phyloP scores from a whole-genome alignment of 495 filamentous ascomycete species.

The Rostrohypoxylon terebratum region DNA sequence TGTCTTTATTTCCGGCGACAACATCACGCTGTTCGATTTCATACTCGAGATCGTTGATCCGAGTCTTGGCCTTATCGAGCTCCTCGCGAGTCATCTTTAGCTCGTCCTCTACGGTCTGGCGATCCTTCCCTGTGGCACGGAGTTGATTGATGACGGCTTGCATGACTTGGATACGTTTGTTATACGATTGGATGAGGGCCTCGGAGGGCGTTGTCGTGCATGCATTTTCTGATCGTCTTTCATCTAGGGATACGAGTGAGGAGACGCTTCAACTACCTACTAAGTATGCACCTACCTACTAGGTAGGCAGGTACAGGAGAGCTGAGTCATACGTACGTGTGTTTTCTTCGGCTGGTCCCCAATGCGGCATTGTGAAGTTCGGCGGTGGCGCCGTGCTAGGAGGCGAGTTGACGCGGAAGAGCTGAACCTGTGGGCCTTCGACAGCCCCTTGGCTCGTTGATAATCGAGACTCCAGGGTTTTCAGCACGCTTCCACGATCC shows the following conservation, averaged over 20 bases:
- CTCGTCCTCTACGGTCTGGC: background rate
- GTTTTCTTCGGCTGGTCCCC: background rate
- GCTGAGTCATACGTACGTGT: constrained; percentile 13
- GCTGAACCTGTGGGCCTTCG: constrained; percentile 26
- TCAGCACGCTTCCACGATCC: constrained; percentile 20
- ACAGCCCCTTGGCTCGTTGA: background rate
- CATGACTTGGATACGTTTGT: constrained; percentile 24
- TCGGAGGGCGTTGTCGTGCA: constrained; percentile 2
- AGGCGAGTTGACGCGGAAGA: constrained; percentile 27
- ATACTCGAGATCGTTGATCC: constrained; percentile 15
- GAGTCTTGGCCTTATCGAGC: constrained; percentile 7
- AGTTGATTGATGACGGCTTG: constrained; percentile 25
- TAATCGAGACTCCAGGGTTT: constrained; percentile 22
- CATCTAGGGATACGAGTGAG: constrained; percentile 6
- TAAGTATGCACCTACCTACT: background rate
- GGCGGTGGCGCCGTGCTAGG: constrained; percentile 1
- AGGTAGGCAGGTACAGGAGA: background rate
- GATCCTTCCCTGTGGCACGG: constrained; percentile 1
- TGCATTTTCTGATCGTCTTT: background rate
- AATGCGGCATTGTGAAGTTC: constrained; percentile 1
- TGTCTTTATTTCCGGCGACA: background rate
- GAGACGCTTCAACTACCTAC: background rate
- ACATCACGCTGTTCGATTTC: constrained; percentile 1
- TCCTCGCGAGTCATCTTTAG: constrained; percentile 3
- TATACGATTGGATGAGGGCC: constrained; percentile 14